These are phyloP conservation scores for Sapria himalayana DNA, from an alignment of 345 rosid species.

Conservation along the genomic window DNA sequence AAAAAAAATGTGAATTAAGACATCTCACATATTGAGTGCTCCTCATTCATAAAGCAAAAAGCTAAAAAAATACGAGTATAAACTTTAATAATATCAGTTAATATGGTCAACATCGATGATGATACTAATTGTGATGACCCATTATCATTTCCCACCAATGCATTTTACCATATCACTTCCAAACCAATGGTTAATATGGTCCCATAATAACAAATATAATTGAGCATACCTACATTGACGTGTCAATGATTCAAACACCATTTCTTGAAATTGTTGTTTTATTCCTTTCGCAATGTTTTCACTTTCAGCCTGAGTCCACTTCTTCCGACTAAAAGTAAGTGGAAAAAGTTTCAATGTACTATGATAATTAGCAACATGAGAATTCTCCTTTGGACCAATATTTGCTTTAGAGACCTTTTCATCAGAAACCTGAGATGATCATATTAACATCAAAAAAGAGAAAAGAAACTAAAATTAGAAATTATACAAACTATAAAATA, in stretches of 20 bases:
- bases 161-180: too few species aligned
- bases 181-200: too few species aligned
- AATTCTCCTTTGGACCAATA: slow-evolving; percentile 57
- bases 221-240: slow-evolving; percentile 35
- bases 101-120: too few species aligned
- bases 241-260: slow-evolving; percentile 29
- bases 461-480: slow-evolving; percentile 2
- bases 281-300: slow-evolving; percentile 58
- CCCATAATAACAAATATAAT: not conserved
- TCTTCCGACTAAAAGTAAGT: slow-evolving; percentile 25
- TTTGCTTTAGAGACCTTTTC: slow-evolving; percentile 21
- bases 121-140: too few species aligned
- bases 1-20: too few species aligned
- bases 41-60: too few species aligned
- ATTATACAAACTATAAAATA: slow-evolving; percentile 1
- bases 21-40: too few species aligned
- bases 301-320: slow-evolving; percentile 50
- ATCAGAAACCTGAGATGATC: slow-evolving; percentile 32
- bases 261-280: slow-evolving; percentile 57
- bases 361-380: slow-evolving; percentile 39
- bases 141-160: too few species aligned
- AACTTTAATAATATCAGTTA: too few species aligned
- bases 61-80: too few species aligned
- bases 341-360: slow-evolving; percentile 35
- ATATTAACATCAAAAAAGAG: slow-evolving; percentile 5